Evolutionary conservation across 352 stramenopile genomes (phyloP), one percentile per base, ranked within the genome.

Genomic region (Globisporangium paroecandrum): DNA sequence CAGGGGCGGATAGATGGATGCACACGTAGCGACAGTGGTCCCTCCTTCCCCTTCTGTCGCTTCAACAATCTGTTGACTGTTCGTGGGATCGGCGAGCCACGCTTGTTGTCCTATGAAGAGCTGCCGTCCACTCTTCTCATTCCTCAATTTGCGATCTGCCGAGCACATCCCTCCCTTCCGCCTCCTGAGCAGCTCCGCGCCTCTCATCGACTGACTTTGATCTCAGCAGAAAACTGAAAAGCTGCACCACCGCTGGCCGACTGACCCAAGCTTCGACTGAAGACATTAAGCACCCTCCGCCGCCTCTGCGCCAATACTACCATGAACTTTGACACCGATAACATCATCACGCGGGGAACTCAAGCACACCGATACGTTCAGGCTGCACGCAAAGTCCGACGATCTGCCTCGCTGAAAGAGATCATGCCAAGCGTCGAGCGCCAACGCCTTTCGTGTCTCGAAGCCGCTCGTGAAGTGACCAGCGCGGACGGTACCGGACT

Each of bases 81-180:
- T 58, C 53, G 54, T 60, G 55, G 55, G 55, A 61, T 6, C 27
- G 29, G 15, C 2, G 54, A 41, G 54, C 54, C 54, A 29, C 32
- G n/a, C 56, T 61, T 24, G 54, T 38, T 27, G 13, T 18, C 5
- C 6, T 22, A 8, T 15, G 47, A 22, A 36, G 22, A 6, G 57
- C 25, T 58, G 60, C 27, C 32, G n/a, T 53, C 34, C 49, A 34
- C 18, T n/a, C 22, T 13, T 49, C 36, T 69, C 78, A 85, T 66
- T 85, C 65, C 64, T 49, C 34, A 82, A 83, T 74, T 75, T 73
- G 66, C 70, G 27, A 49, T 56, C 58, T 61, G 20, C 47, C 61
- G 55, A 61, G 58, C 65, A 58, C 65, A 77, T 58, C 57, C 29
- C 36, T 32, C 41, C 43, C 36, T 32, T 38, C 32, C 22, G 3